phyloP scores from a whole-genome alignment of 2,329 filamentous ascomycete species.

The Cyphellophora attinorum region DNA sequence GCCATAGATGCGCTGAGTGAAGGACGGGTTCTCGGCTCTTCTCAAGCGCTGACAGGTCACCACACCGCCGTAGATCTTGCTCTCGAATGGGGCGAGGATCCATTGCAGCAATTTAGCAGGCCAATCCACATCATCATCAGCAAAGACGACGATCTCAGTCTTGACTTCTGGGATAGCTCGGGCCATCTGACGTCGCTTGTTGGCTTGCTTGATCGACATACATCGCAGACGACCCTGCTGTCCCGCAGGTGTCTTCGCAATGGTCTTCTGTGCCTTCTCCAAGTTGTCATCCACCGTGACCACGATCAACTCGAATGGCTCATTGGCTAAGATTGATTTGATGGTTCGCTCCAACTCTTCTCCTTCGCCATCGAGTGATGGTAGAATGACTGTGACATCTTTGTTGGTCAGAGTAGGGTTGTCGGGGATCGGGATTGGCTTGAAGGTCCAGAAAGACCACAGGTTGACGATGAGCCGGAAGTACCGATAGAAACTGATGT shows the following conservation, averaged over 20 bases:
- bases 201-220: slow-evolving; percentile 66
- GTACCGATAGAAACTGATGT: slow-evolving; percentile 72
- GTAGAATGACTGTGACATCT: slow-evolving; percentile 90
- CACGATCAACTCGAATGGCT: slow-evolving; percentile 63
- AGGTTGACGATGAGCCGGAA: slow-evolving; percentile 75
- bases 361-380: slow-evolving; percentile 80
- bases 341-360: slow-evolving; percentile 76
- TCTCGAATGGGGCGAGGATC: slow-evolving; percentile 88
- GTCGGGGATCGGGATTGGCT: slow-evolving; percentile 70
- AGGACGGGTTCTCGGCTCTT: slow-evolving; percentile 52
- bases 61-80: slow-evolving; percentile 72
- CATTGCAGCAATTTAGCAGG: slow-evolving; percentile 75
- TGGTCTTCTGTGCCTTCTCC: slow-evolving; percentile 56
- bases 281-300: slow-evolving; percentile 79
- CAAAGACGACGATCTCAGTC: slow-evolving; percentile 81
- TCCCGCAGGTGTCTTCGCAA: slow-evolving; percentile 37
- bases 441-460: slow-evolving; percentile 77
- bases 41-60: slow-evolving; percentile 83
- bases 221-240: slow-evolving; percentile 15
- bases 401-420: slow-evolving; percentile 69
- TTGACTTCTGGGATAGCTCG: slow-evolving; percentile 76
- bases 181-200: slow-evolving; percentile 91
- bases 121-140: slow-evolving; percentile 94
- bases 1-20: slow-evolving; percentile 62
- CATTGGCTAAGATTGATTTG: slow-evolving; percentile 42